Conservation (phyloP, 1,284 basidiomycete genomes). For the Leccinum subrobustum region DNA sequence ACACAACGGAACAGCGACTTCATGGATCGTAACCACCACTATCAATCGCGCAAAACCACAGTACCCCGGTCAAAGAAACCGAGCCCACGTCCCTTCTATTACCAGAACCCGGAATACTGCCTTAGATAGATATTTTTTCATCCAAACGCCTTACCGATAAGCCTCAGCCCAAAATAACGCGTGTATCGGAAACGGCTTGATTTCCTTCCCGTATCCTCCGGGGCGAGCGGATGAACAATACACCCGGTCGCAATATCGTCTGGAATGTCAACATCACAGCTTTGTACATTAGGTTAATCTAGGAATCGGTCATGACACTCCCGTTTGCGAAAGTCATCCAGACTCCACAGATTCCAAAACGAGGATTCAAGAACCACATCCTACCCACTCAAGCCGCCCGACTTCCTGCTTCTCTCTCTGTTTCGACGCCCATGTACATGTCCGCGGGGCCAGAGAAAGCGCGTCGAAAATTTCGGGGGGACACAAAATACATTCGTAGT, state of each 20-base stretch:
- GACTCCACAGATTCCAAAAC: background rate
- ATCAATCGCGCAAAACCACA: background rate
- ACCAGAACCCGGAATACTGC: background rate
- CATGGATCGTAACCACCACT: background rate
- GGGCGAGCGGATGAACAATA: slow-evolving; percentile 6
- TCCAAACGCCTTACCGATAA: slow-evolving; percentile 4
- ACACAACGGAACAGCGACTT: background rate
- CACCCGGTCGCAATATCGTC: background rate
- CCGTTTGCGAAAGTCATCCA: background rate
- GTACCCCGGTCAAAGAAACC: background rate
- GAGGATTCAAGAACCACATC: background rate
- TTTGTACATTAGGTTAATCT: background rate
- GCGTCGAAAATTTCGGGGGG: background rate
- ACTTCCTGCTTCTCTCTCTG: background rate
- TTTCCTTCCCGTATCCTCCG: slow-evolving; percentile 1
- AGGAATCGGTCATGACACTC: background rate
- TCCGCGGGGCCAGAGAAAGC: slow-evolving; percentile 6
- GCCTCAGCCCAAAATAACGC: slow-evolving; percentile 8
- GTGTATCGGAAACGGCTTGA: background rate
- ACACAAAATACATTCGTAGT: background rate
- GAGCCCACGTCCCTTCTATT: background rate
- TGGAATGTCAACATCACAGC: background rate
- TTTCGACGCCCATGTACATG: slow-evolving; percentile 5
- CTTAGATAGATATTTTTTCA: background rate
- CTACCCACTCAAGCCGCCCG: background rate